Evolutionary conservation across 78 protist genomes (phyloP).

Genomic region (Pigoraptor vietnamica): DNA sequence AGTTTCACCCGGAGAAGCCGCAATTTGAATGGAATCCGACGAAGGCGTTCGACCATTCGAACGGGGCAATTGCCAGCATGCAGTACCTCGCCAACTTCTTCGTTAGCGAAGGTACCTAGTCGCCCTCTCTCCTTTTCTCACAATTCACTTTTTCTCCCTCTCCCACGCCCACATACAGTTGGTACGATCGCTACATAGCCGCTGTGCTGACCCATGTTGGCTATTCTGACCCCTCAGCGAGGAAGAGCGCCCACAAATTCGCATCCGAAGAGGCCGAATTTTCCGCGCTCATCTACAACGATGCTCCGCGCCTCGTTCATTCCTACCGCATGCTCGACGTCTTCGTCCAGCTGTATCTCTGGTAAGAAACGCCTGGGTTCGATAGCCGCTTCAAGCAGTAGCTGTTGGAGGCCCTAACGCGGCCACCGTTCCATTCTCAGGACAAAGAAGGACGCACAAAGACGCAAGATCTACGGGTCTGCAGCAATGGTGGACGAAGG

Average conservation of each 20-base stretch:
- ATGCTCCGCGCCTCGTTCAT: not conserved
- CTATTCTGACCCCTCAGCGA: too few relatives aligned
- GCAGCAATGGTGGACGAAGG: not conserved
- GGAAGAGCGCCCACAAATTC: not conserved
- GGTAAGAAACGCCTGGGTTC: not conserved
- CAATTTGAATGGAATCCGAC: slow-evolving; percentile 59
- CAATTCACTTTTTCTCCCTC: not conserved
- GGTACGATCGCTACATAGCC: too few relatives aligned
- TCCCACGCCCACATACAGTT: too few relatives aligned
- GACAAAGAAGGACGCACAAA: not conserved
- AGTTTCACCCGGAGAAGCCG: slow-evolving; percentile 83
- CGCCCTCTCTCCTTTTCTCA: not conserved
- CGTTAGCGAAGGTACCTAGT: slow-evolving; percentile 27
- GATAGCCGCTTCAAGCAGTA: not conserved
- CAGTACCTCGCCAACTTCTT: slow-evolving; percentile 51
- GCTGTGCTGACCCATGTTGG: not conserved
- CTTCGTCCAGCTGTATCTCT: not conserved
- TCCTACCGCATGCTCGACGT: not conserved
- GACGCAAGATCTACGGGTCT: not conserved
- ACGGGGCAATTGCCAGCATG: slow-evolving; percentile 26
- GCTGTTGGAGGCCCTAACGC: not conserved
- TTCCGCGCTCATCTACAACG: not conserved
- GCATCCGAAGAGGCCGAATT: not conserved
- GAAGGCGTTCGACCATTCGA: slow-evolving; percentile 30
- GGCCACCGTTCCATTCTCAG: not conserved